Evolutionary conservation across 257 asterid genomes (phyloP), one percentile per base, ranked within the genome.

Genomic region (Jaltomata sinuosa): DNA sequence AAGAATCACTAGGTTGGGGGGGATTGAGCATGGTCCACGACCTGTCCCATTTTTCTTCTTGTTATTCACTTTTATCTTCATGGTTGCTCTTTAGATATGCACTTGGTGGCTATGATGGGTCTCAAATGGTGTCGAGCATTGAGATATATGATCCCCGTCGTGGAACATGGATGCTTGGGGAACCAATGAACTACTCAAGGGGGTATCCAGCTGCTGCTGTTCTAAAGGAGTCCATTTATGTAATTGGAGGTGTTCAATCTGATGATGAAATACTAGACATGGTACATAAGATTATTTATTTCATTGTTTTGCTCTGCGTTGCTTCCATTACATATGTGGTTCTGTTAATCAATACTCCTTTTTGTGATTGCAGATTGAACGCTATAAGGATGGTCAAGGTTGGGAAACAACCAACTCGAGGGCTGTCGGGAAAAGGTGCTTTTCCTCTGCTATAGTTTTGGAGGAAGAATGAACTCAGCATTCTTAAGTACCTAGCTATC

Each of bases 71-170:
- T 69, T 42, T 9, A 10, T 59, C 49, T 59, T 42, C 65, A 11
- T 25, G 36, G 14, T 25, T 82, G 79, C 38, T 25, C 49, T 82
- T 36, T 91, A 93, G 98, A 87, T 95, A 94, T 54, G 95, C 93
- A 15, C 25, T 94, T 34, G 98, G 99, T 59, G 98, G 99, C 36
- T 87, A 53, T 83, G 93, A 93, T 88, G 96, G 94, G 61, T 81
- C 72, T 80, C 40, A 53, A 12, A 92, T 87, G 93, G 84, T 89
- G 55, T 67, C 90, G 0, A 91, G 86, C 62, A 81, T 93, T 57
- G 99, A 95, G 87, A 91, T 95, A 36, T 94, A 91, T 47, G 97
- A 95, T 67, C 97, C 97, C 84, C 92, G 97, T 59, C 34, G 80
- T 36, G 95, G 90, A 16, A 87, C 64, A 79, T 94, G 99, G 99